phyloP scores from a whole-genome alignment of 2,329 filamentous ascomycete genomes.

The Mycosphaerella sp. region DNA sequence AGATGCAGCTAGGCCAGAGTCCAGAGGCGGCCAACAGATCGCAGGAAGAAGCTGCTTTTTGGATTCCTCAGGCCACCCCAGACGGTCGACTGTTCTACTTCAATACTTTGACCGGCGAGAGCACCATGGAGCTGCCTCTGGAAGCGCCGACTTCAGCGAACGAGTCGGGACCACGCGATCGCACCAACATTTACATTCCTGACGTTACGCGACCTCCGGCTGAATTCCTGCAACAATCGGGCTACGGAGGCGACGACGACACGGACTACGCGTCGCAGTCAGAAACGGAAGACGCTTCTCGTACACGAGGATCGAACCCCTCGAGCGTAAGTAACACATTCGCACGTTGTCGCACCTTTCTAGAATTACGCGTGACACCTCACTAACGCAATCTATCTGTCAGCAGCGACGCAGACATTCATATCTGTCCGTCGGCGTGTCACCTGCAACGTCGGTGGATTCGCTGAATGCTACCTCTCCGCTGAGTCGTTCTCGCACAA shows the following conservation, averaged over 20 bases:
- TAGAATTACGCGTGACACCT: conserved; percentile 24
- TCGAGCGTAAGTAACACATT: conserved; percentile 54
- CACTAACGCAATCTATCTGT: conserved; percentile 24
- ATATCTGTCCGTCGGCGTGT: conserved; percentile 63
- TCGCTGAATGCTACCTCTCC: conserved; percentile 70
- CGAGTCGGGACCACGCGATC: conserved; percentile 81
- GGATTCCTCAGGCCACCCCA: conserved; percentile 94
- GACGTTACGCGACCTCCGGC: conserved; percentile 84
- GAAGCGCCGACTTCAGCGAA: conserved; percentile 76
- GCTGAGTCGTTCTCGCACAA: conserved; percentile 52
- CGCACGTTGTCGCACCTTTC: conserved; percentile 21
- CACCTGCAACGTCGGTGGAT: conserved; percentile 84
- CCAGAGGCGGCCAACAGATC: conserved; percentile 3
- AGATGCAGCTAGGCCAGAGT: conserved; percentile 44
- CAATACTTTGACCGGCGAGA: conserved; percentile 94
- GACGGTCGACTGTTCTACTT: conserved; percentile 95
- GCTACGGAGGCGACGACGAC: conserved; percentile 69
- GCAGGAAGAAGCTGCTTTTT: conserved; percentile 87
- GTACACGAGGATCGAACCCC: conserved; percentile 62
- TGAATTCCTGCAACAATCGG: conserved; percentile 80
- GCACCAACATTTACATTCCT: conserved; percentile 80
- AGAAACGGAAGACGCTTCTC: conserved; percentile 72
- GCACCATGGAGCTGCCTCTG: conserved; percentile 86
- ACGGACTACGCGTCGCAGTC: conserved; percentile 84
- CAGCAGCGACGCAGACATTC: conserved; percentile 61